A percentile compares a stretch with the other conserved stretches of the same genome.
Conservation (phyloP, 2,329 filamentous ascomycete species). For the Colletotrichum phormii region DNA sequence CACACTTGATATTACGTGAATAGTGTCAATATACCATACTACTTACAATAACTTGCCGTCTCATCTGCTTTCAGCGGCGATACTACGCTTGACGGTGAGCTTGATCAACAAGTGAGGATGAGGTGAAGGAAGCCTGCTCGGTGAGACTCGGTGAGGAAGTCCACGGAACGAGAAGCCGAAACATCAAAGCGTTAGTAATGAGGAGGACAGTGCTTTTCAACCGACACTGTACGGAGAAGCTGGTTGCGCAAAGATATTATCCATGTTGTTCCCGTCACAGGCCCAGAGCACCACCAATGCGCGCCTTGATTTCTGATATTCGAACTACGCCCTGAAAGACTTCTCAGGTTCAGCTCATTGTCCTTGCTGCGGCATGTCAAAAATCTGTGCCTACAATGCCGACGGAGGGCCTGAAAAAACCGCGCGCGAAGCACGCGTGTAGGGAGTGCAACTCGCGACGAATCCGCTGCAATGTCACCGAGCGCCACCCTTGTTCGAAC, state of each 20-base stretch:
- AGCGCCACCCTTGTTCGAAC: conserved; percentile 39
- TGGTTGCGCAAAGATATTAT: background rate
- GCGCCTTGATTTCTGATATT: background rate
- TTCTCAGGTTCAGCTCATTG: background rate
- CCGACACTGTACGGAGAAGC: background rate
- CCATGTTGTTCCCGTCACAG: background rate
- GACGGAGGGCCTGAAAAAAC: conserved; percentile 24
- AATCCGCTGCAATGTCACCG: conserved; percentile 39
- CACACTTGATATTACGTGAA: too few species aligned
- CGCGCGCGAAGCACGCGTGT: conserved; percentile 40
- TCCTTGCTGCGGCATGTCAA: background rate
- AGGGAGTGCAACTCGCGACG: conserved; percentile 39
- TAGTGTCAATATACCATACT: too few species aligned
- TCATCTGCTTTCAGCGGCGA: too few species aligned
- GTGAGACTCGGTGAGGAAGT: background rate
- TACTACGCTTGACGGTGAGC: background rate
- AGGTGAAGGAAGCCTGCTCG: background rate
- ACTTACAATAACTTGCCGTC: too few species aligned
- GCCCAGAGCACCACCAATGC: background rate
- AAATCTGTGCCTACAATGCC: background rate
- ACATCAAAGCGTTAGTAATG: background rate
- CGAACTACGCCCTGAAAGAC: background rate
- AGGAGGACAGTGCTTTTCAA: background rate
- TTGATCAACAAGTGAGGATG: background rate
- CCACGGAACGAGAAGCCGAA: background rate